Conservation (phyloP, 1,284 basidiomycete genomes). For the Phylloboletellus chloephorus region DNA sequence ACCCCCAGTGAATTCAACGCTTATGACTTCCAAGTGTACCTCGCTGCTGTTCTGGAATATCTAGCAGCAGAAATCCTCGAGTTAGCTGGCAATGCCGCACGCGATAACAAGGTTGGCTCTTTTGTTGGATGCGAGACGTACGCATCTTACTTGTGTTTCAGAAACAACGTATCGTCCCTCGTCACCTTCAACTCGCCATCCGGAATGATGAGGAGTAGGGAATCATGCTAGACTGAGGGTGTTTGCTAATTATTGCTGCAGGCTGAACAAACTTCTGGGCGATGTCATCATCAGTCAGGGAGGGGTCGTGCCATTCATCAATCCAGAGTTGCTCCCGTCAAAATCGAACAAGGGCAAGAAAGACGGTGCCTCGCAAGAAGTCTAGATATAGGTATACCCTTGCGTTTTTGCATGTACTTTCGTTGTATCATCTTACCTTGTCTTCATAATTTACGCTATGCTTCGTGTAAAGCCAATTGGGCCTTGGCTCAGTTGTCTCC, state of each 20-base stretch:
- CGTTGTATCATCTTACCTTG: conserved; percentile 23
- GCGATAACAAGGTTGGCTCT: conserved; percentile 52
- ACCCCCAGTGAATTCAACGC: neutral
- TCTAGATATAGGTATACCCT: conserved; percentile 19
- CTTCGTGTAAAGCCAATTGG: conserved; percentile 21
- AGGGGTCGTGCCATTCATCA: conserved; percentile 67
- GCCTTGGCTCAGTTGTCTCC: too few species aligned
- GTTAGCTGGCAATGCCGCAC: conserved; percentile 78
- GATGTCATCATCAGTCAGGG: conserved; percentile 79
- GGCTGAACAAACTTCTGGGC: conserved; percentile 68
- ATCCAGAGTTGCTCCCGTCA: conserved; percentile 58
- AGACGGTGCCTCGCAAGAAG: conserved; percentile 37
- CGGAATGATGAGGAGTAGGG: conserved; percentile 75
- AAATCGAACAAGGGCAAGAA: conserved; percentile 58
- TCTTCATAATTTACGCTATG: conserved; percentile 31
- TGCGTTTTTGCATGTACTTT: conserved; percentile 11
- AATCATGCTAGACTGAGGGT: neutral
- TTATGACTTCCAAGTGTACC: conserved; percentile 55
- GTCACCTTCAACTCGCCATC: conserved; percentile 83
- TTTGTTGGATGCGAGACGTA: neutral
- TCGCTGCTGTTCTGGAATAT: conserved; percentile 82
- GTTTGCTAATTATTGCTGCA: conserved; percentile 19
- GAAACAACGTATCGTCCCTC: conserved; percentile 79
- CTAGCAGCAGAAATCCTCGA: conserved; percentile 86
- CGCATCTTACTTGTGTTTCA: conserved; percentile 5